These are phyloP conservation scores for Pestalotiopsis sp. DNA, from an alignment of 2,329 filamentous ascomycete genomes.

Conservation along the genomic window DNA sequence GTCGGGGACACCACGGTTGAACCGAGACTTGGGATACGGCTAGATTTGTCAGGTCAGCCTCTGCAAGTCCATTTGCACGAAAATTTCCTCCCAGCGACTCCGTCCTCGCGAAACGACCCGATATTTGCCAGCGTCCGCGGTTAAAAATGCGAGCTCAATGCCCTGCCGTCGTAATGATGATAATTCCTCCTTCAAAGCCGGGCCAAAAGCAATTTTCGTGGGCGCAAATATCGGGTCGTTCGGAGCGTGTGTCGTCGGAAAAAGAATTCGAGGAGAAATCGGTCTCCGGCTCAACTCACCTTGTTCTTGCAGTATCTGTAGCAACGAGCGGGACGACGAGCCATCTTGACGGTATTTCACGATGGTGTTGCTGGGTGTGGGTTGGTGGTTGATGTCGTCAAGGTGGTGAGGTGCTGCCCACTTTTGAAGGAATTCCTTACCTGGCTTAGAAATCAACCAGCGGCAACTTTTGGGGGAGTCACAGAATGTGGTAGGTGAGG, in stretches of 20 bases:
- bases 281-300: constrained; percentile 55
- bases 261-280: not conserved
- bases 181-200: not conserved
- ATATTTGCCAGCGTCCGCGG: not conserved
- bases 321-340: constrained; percentile 98
- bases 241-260: not conserved
- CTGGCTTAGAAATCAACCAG: constrained; percentile 54
- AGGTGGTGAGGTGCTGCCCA: constrained; percentile 24
- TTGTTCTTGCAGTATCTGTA: constrained; percentile 99
- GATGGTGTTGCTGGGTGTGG: constrained; percentile 42
- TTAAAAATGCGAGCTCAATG: not conserved
- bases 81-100: not conserved
- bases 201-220: not conserved
- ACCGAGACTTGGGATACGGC: constrained; percentile 99
- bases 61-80: not conserved
- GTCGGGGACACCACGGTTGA: constrained; percentile 98
- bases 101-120: not conserved
- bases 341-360: constrained; percentile 82
- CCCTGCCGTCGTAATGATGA: not conserved
- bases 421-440: constrained; percentile 32
- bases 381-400: constrained; percentile 32
- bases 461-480: constrained; percentile 15
- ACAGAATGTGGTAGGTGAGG: not conserved
- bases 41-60: constrained; percentile 43
- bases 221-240: not conserved